Base-by-base conservation (phyloP, 2,329 filamentous ascomycete species). In the Aureobasidium lini region DNA sequence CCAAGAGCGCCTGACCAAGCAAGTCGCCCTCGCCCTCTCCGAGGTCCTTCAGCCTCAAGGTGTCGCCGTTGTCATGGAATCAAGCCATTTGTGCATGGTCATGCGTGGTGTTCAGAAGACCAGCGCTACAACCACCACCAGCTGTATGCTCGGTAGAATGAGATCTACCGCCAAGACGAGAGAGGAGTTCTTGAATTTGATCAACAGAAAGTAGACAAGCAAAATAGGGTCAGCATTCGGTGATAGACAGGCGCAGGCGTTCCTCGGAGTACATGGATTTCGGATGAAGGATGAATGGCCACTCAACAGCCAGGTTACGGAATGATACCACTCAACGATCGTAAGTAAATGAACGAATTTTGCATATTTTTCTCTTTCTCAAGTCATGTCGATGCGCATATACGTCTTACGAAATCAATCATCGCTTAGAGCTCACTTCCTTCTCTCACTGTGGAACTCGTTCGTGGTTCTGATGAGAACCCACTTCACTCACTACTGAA, bases 51-150 rank as follows among this genome's bases (percentile, higher is more conserved):
- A 95, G 72, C 94, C 94, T 2, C 90, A 95, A 70, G 94, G 94
- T 48, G 93, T 99, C 1, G 93, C 90, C 18, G 94, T 99, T 2
- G 93, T 99, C 61, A 96, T 99, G 87, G 94, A 99, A 71, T 95
- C 90, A 13, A 92, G 85, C 69, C 94, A 99, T 76, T 79, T 97
- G 48, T 99, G 94, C 79, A 99, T 97, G 93, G 91, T 96, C 15
- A 97, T 96, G 92, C 85, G 94, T 48, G 94, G 94, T n/a, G 93
- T 99, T 9, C 84, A 96, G 72, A 96, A 99, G 80, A 91, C 90
- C 0, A 84, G 81, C 42, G 86, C 89, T 53, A 88, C 84, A 16
- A 97, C 94, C 6, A 94, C 95, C 39, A 99, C 94, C 16, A 96
- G 91, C 77, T 97, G 93, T 72, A 95, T 99, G 76, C 83, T 97